Percentiles rank a stretch among this genome's conserved stretches.
Evolutionary conservation across 345 rosid species (phyloP).

Genomic region (Ailanthus altissimus): DNA sequence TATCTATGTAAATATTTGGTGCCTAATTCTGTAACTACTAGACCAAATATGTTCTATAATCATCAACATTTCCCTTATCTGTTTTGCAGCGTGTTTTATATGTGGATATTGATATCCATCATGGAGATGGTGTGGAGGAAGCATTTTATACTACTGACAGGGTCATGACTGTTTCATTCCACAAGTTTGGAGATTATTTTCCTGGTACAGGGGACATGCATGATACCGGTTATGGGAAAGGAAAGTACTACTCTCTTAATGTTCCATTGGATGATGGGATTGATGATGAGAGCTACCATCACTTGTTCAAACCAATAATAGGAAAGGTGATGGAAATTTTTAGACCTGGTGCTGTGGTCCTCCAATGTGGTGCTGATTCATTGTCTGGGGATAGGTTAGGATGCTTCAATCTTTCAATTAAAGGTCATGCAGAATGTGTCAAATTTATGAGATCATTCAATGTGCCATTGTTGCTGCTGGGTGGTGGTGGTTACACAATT

Average conservation of each 20-base stretch:
- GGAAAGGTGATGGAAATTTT: constrained; percentile 67
- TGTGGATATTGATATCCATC: constrained; percentile 70
- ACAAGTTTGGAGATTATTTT: constrained; percentile 67
- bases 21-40: neutral
- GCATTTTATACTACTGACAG: constrained; percentile 73
- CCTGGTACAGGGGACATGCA: constrained; percentile 72
- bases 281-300: constrained; percentile 71
- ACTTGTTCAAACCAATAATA: constrained; percentile 57
- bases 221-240: constrained; percentile 53
- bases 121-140: constrained; percentile 72
- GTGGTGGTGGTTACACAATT: constrained; percentile 68
- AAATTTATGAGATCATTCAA: constrained; percentile 69
- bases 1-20: neutral
- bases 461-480: constrained; percentile 57
- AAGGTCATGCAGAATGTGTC: constrained; percentile 71
- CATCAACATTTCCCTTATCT: neutral
- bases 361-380: constrained; percentile 71
- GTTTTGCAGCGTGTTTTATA: constrained; percentile 59
- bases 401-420: constrained; percentile 68
- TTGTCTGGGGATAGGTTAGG: constrained; percentile 67
- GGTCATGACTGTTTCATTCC: constrained; percentile 73
- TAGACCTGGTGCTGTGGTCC: constrained; percentile 65
- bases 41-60: neutral
- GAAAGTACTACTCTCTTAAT: constrained; percentile 66
- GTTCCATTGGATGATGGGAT: constrained; percentile 72